Evolutionary conservation across 2,329 filamentous ascomycete genomes (phyloP), one percentile per base, ranked within the genome.

Genomic region (Geosmithia morbida): DNA sequence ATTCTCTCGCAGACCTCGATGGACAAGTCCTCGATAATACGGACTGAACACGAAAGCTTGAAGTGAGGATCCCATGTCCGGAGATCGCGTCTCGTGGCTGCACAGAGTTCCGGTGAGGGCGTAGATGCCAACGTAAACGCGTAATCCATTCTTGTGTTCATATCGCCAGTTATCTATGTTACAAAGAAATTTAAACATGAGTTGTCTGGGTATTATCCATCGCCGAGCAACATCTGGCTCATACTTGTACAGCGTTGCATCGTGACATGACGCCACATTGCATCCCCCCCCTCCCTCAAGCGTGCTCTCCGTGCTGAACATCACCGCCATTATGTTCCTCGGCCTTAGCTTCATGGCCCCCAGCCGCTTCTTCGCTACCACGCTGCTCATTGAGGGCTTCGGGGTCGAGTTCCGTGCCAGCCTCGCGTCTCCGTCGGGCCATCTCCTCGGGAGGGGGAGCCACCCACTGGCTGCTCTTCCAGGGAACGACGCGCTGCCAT

Each of bases 381-480:
- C 29, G 26, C 20, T 33, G n/a, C 7, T 3, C 43, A 11, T 17
- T 22, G 16, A 45, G 5, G 7, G 43, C 43, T 7, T 45, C 30
- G n/a, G 43, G 26, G 26, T 65, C 64, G 1, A 66, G 47, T 19
- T 67, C 66, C 0, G 62, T 61, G 0, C 68, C 68, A 3, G 68
- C 68, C 53, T 65, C 50, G 39, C 60, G 61, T 13, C 68, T 58
- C 13, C 69, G 68, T 14, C 60, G 56, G 0, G 63, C 59, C 57
- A 71, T 69, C 50, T 69, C 61, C 48, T 70, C 66, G 0, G 66
- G 63, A 2, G 65, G 58, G 0, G 68, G 68, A 0, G 69, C 58
- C 5, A 63, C 53, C 75, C 74, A 85, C 51, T 71, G 65, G 43
- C 66, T 59, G 54, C 77, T 81, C 67, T 78, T 74, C 66, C 75